Conservation (phyloP, 1,284 basidiomycete species). For the Sparassis latifolia region DNA sequence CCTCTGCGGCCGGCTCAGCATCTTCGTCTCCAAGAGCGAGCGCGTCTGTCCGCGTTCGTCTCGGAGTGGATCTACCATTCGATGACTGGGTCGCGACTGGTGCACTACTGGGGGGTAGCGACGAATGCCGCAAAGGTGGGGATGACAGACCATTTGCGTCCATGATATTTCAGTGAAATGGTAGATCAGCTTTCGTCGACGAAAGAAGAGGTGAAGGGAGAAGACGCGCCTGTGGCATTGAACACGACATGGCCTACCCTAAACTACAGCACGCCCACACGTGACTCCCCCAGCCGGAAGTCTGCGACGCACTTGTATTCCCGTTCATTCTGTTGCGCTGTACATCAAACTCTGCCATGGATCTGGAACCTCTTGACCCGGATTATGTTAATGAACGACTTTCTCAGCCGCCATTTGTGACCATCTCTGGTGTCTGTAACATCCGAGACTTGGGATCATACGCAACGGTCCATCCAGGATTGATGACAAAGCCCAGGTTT, state of each 20-base stretch:
- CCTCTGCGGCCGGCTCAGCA: slow-evolving; percentile 32
- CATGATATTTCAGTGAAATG: slow-evolving; percentile 23
- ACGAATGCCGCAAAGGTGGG: slow-evolving; percentile 31
- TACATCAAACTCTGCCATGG: slow-evolving; percentile 12
- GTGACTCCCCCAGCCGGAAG: not conserved
- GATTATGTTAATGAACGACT: slow-evolving; percentile 53
- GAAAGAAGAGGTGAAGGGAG: slow-evolving; percentile 14
- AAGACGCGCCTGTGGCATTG: slow-evolving; percentile 22
- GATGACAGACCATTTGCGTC: slow-evolving; percentile 36
- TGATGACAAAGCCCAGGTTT: slow-evolving; percentile 48
- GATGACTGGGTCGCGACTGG: slow-evolving; percentile 45
- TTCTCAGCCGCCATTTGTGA: slow-evolving; percentile 60
- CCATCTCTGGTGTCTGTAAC: slow-evolving; percentile 64
- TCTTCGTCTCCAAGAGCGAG: slow-evolving; percentile 56
- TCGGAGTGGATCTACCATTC: slow-evolving; percentile 33
- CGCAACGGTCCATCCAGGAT: slow-evolving; percentile 38
- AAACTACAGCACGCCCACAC: slow-evolving; percentile 17
- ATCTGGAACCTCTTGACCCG: slow-evolving; percentile 58
- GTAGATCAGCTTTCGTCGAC: slow-evolving; percentile 9
- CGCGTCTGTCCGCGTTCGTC: slow-evolving; percentile 49
- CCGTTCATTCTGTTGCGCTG: not conserved
- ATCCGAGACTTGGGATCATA: slow-evolving; percentile 65
- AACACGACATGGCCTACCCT: slow-evolving; percentile 42
- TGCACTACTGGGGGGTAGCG: slow-evolving; percentile 65
- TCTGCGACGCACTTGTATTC: not conserved